These are phyloP conservation scores for Pythium brassicae DNA, from an alignment of 352 stramenopile genomes.

Conservation along the genomic window DNA sequence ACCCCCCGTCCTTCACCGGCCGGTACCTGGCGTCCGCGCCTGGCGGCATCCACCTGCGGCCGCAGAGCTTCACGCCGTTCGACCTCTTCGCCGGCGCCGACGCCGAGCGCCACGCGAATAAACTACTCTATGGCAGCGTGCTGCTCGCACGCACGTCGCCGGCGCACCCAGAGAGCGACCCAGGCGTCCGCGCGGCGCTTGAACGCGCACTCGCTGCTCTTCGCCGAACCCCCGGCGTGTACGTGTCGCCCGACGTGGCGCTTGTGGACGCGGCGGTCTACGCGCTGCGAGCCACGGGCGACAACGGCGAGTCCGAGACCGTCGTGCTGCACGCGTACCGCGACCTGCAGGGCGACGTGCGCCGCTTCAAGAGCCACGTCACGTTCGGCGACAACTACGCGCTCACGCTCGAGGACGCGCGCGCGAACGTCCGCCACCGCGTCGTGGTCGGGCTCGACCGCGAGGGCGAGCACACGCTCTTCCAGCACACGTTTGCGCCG, in stretches of 20 bases:
- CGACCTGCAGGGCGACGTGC: conserved; percentile 23
- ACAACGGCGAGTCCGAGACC: conserved; percentile 67
- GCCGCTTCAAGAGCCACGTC: conserved; percentile 60
- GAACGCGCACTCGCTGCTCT: conserved; percentile 32
- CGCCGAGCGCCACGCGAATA: conserved; percentile 14
- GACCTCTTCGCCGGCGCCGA: conserved; percentile 48
- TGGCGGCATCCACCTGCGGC: conserved; percentile 30
- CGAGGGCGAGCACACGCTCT: conserved; percentile 62
- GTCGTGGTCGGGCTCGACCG: conserved; percentile 69
- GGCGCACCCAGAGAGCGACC: conserved; percentile 21
- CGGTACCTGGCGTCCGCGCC: conserved; percentile 53
- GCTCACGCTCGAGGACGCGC: conserved; percentile 55
- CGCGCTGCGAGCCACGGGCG: conserved; percentile 51
- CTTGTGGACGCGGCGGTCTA: conserved; percentile 31
- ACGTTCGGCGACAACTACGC: conserved; percentile 65
- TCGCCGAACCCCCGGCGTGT: conserved; percentile 26
- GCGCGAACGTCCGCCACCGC: conserved; percentile 47
- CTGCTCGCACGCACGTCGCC: conserved; percentile 40
- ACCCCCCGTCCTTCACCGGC: conserved; percentile 45
- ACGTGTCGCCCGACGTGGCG: conserved; percentile 34
- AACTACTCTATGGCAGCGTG: conserved; percentile 61
- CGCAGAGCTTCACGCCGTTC: conserved; percentile 46
- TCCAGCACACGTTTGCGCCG: conserved; percentile 59
- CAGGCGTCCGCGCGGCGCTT: conserved; percentile 43
- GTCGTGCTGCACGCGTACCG: conserved; percentile 54